Evolutionary conservation across 2,329 filamentous ascomycete species (phyloP).

Genomic region (Paraphaeosphaeria minitans): DNA sequence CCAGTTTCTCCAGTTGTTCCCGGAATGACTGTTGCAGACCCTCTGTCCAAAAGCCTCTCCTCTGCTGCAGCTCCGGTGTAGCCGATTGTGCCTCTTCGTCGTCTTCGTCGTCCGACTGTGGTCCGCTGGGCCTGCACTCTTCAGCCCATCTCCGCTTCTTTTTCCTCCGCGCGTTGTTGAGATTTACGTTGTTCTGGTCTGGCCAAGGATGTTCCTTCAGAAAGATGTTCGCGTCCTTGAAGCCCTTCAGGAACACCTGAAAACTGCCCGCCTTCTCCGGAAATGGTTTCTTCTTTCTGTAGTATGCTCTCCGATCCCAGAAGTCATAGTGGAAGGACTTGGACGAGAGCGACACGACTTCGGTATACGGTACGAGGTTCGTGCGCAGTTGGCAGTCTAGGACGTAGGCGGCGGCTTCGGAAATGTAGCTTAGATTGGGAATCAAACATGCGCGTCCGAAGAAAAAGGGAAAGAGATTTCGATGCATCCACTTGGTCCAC

Average conservation of each 20-base stretch:
- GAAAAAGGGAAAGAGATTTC: constrained; percentile 95
- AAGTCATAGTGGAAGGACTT: constrained; percentile 99
- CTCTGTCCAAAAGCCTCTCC: constrained; percentile 82
- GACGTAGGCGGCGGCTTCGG: constrained; percentile 94
- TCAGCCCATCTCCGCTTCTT: constrained; percentile 75
- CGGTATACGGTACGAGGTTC: constrained; percentile 93
- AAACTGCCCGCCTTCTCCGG: constrained; percentile 94
- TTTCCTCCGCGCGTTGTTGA: constrained; percentile 70
- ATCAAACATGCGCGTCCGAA: constrained; percentile 96
- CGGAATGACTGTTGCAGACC: constrained; percentile 86
- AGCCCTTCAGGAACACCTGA: constrained; percentile 95
- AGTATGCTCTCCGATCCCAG: constrained; percentile 89
- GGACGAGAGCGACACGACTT: constrained; percentile 90
- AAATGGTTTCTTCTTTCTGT: constrained; percentile 82
- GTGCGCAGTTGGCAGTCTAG: constrained; percentile 89
- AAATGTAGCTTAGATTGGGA: constrained; percentile 96
- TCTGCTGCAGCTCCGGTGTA: constrained; percentile 41
- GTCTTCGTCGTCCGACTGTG: constrained; percentile 64
- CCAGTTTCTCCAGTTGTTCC: constrained; percentile 94
- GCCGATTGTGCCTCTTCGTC: constrained; percentile 52
- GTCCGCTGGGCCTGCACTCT: constrained; percentile 72
- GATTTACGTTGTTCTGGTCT: constrained; percentile 75
- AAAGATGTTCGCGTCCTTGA: constrained; percentile 96
- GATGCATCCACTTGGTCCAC: constrained; percentile 99
- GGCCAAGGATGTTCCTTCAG: constrained; percentile 96